These are phyloP conservation scores for Chaetomium fimeti DNA, from an alignment of 495 filamentous ascomycete genomes.

Conservation along the genomic window DNA sequence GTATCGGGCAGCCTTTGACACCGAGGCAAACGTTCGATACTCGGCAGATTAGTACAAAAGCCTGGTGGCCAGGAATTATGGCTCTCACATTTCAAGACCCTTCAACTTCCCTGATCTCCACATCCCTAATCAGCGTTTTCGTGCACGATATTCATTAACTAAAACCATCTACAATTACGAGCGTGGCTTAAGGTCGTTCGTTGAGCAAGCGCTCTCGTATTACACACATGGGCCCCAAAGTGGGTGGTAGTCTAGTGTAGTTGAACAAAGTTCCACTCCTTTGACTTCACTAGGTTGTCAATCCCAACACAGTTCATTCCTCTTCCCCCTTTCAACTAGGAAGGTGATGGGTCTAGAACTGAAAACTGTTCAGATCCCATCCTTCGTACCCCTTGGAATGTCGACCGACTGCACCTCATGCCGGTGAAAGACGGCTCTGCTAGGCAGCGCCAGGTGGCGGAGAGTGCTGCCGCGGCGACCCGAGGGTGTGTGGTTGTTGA, in stretches of 20 bases:
- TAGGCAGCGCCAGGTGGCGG: background rate
- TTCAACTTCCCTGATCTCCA: background rate
- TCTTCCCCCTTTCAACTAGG: too few species aligned
- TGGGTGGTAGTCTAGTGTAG: too few species aligned
- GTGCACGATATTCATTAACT: background rate
- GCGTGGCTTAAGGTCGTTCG: background rate
- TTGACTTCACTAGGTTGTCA: background rate
- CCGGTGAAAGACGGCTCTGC: slow-evolving; percentile 1
- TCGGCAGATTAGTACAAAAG: background rate
- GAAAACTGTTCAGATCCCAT: background rate
- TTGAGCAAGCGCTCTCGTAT: background rate
- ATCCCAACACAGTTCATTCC: background rate
- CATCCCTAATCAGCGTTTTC: background rate
- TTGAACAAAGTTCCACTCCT: background rate
- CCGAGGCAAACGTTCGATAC: background rate
- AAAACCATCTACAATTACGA: background rate
- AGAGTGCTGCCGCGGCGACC: background rate
- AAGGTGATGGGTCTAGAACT: background rate
- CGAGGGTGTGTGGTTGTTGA: background rate
- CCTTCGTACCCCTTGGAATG: background rate
- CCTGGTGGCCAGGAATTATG: background rate
- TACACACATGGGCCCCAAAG: background rate
- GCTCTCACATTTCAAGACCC: background rate
- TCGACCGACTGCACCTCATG: background rate
- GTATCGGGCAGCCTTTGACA: background rate